Evolutionary conservation across 495 filamentous ascomycete genomes (phyloP).

Genomic region (Penicillium verhagenii): DNA sequence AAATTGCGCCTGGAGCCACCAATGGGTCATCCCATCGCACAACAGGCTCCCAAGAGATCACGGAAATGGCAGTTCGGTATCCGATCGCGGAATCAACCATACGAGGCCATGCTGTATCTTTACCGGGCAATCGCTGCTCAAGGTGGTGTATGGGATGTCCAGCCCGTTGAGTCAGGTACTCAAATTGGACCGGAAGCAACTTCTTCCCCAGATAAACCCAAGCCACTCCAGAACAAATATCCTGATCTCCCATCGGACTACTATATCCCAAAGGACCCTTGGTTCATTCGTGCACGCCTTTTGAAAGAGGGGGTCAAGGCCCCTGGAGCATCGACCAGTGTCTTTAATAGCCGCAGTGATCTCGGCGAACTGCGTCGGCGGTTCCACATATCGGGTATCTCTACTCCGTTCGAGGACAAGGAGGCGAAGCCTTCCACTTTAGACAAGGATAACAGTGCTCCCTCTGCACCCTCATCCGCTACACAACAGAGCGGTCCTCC

Average conservation of each 20-base stretch:
- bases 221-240: conserved; percentile 48
- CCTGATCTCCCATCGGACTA: conserved; percentile 56
- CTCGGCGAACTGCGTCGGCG: conserved; percentile 50
- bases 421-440: conserved; percentile 23
- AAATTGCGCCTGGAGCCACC: conserved; percentile 63
- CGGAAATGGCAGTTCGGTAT: conserved; percentile 98
- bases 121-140: conserved; percentile 87
- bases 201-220: conserved; percentile 27
- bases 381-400: conserved; percentile 45
- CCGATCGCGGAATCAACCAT: conserved; percentile 84
- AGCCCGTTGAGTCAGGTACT: conserved; percentile 40
- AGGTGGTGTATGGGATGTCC: conserved; percentile 77
- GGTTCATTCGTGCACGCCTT: conserved; percentile 92
- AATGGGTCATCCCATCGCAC: conserved; percentile 59
- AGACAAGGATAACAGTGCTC: conserved; percentile 27
- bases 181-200: conserved; percentile 26
- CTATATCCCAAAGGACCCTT: conserved; percentile 86
- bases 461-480: conserved; percentile 44
- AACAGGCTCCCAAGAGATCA: conserved; percentile 57
- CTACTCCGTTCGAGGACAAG: conserved; percentile 30
- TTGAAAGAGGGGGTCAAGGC: conserved; percentile 66
- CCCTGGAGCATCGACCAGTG: conserved; percentile 50
- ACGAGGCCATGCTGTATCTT: conserved; percentile 90
- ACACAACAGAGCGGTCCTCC: conserved; percentile 34
- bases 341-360: conserved; percentile 58